Evolutionary conservation across 1,284 basidiomycete species (phyloP).

Genomic region (Tilletia setariae): DNA sequence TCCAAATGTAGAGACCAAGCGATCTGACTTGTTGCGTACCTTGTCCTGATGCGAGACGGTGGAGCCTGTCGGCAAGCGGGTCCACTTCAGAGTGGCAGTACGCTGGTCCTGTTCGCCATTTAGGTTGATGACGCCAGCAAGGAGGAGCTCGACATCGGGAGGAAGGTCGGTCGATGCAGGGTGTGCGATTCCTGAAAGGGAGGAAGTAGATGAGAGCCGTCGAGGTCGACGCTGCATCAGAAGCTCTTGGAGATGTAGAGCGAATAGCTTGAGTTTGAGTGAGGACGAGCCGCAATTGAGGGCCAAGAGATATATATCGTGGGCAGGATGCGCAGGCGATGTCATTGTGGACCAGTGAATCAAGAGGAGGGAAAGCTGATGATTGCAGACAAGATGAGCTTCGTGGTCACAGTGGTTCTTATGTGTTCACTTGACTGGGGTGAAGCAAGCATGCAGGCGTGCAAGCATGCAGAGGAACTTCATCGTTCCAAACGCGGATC

Average conservation of each 20-base stretch:
- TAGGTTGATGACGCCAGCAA: neutral
- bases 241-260: neutral
- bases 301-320: constrained; percentile 1
- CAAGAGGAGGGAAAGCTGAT: no score
- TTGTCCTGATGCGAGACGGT: neutral
- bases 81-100: neutral
- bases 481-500: no score
- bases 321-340: neutral
- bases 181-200: neutral
- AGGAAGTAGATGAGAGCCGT: neutral
- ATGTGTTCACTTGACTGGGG: no score
- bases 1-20: neutral
- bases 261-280: constrained; percentile 29
- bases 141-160: neutral
- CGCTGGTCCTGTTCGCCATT: neutral
- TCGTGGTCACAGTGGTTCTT: no score
- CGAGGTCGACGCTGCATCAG: neutral
- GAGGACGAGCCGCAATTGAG: constrained; percentile 28
- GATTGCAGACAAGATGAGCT: no score
- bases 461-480: no score
- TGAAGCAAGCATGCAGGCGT: no score
- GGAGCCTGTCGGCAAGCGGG: neutral
- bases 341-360: neutral
- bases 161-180: constrained; percentile 3
- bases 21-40: neutral